Evolutionary conservation across 257 asterid genomes (phyloP), one percentile per base, ranked within the genome.

Genomic region (Solanum pinnatisectum): DNA sequence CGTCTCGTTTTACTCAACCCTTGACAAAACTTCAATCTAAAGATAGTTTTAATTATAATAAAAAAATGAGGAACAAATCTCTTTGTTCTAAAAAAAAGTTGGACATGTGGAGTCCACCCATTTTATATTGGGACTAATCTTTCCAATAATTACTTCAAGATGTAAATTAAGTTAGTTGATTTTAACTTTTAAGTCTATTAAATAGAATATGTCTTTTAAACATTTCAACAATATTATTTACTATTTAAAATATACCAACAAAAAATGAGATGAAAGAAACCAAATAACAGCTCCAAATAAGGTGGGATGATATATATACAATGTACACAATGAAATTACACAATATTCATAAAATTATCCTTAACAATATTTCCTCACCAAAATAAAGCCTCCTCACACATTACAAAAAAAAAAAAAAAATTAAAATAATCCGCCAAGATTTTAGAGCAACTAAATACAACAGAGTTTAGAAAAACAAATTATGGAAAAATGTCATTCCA

Each of bases 401-500:
- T n/a, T 56, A 56, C 65, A 56, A 23, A 23, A 76, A 3, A 23
- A 39, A 73, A 0, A 18, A 5, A 76, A 1, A 1, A 22, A 20
- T 6, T 0, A 73, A 72, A 35, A 35, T 20, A 35, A 35, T 36
- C 30, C 81, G 36, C 46, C 81, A 73, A 73, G 16, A 73, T 73
- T 73, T 42, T 73, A 10, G 27, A 73, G 81, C 39, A 20, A 36
- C 46, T 73, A 73, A 36, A 73, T 8, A 73, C n/a, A 73, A 73
- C 30, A 35, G 9, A 35, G 9, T 35, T 36, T 9, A 72, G 14
- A 5, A 18, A 18, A 71, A 42, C 40, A n/a, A 71, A 72, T 88
- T 88, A 90, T 60, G 68, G 83, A 70, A 90, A 88, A 63, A 92
- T 84, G 79, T 93, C 90, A 90, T 87, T 90, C 95, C 93, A 94